phyloP scores from a whole-genome alignment of 208 protist species.

The Crithidia sp. region DNA sequence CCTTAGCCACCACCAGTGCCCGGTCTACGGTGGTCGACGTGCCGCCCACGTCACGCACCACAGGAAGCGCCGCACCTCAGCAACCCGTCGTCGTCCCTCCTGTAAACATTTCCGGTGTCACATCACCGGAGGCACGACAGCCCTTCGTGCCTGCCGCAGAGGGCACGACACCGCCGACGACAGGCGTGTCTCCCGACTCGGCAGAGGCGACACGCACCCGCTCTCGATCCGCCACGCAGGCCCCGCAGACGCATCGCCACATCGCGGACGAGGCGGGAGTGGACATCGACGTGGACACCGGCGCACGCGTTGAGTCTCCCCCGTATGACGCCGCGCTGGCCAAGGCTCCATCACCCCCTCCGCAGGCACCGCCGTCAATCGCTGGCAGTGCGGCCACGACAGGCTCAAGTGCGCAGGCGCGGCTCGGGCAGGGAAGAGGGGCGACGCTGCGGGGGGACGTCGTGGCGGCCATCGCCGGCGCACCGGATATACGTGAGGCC shows the following conservation, averaged over 20 bases:
- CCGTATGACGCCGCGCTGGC: background rate
- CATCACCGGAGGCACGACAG: background rate
- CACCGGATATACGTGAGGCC: constrained; percentile 46
- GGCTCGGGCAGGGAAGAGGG: constrained; percentile 1
- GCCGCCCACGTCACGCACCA: constrained; percentile 18
- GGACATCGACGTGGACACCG: constrained; percentile 24
- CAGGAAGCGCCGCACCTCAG: background rate
- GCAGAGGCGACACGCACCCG: constrained; percentile 12
- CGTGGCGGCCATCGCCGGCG: constrained; percentile 50
- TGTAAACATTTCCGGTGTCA: constrained; percentile 10
- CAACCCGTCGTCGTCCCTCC: constrained; percentile 11
- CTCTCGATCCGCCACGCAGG: constrained; percentile 32
- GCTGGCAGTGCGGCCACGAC: constrained; percentile 12
- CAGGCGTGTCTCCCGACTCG: constrained; percentile 3
- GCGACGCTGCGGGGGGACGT: constrained; percentile 60
- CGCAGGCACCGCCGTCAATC: constrained; percentile 9
- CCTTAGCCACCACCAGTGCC: constrained; percentile 14
- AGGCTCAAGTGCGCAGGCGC: background rate
- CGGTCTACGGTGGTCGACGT: constrained; percentile 11
- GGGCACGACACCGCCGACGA: background rate
- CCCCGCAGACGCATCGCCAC: constrained; percentile 31
- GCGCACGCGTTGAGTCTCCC: constrained; percentile 1
- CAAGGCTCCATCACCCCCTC: constrained; percentile 1
- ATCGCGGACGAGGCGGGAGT: background rate
- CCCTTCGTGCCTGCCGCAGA: too few relatives aligned